Percentiles rank a stretch among this genome's conserved stretches.
Conservation (phyloP, 2,329 filamentous ascomycete genomes). For the Apiospora marii region DNA sequence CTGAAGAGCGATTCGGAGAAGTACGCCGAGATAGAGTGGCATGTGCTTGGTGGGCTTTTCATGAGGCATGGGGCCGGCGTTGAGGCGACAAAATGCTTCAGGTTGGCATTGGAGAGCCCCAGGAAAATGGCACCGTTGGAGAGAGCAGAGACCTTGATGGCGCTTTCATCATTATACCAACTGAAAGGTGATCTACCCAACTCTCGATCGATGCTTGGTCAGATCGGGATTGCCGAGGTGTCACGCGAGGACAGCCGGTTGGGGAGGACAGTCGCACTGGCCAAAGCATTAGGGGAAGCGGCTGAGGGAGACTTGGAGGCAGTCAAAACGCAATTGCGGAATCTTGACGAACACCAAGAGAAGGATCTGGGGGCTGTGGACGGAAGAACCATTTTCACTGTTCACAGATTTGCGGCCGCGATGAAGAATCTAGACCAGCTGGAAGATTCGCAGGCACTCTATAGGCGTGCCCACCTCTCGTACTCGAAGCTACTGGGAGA, state of each 20-base stretch:
- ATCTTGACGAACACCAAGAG: constrained; percentile 7
- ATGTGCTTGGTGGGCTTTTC: constrained; percentile 1
- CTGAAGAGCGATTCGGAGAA: background rate
- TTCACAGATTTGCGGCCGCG: background rate
- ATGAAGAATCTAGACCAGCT: constrained; percentile 12
- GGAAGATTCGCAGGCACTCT: constrained; percentile 7
- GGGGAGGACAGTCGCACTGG: background rate
- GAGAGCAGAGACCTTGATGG: background rate
- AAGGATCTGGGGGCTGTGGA: constrained; percentile 1
- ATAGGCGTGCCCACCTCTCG: constrained; percentile 8
- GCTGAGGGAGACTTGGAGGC: background rate
- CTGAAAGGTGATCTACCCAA: background rate
- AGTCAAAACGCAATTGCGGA: background rate
- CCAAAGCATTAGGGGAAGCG: constrained; percentile 3
- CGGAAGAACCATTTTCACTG: constrained; percentile 6
- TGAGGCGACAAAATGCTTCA: constrained; percentile 12
- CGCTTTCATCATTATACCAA: constrained; percentile 9
- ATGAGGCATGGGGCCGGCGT: background rate
- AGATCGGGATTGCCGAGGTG: background rate
- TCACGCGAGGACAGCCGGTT: background rate
- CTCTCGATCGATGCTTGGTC: background rate
- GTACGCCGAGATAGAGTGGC: constrained; percentile 12
- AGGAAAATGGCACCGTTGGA: background rate
- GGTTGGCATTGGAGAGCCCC: background rate
- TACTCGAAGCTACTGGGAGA: background rate